Conservation (phyloP, 495 filamentous ascomycete genomes). For the Lentithecium fluviatile region DNA sequence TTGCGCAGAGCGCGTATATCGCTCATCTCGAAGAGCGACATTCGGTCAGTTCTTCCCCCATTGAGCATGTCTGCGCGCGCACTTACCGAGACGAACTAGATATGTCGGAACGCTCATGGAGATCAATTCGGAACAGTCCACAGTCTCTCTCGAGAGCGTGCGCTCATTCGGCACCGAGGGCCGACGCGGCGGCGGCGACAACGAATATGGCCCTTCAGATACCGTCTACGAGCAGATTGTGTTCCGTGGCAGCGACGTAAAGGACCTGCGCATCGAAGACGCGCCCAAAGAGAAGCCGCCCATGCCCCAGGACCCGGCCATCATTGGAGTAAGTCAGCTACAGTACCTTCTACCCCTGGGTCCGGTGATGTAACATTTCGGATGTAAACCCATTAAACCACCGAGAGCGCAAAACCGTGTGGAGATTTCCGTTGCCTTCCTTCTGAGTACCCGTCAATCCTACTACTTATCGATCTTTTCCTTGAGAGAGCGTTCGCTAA, state of each 20-base stretch:
- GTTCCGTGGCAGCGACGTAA: constrained; percentile 97
- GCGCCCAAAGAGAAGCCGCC: constrained; percentile 72
- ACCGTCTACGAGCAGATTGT: constrained; percentile 98
- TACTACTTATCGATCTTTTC: neutral
- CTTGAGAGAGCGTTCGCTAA: constrained; percentile 13
- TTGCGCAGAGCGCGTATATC: constrained; percentile 68
- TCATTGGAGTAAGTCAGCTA: constrained; percentile 80
- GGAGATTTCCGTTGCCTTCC: constrained; percentile 99
- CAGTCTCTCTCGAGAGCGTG: constrained; percentile 94
- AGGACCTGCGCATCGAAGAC: constrained; percentile 90
- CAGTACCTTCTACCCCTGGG: constrained; percentile 12
- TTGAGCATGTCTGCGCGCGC: constrained; percentile 37
- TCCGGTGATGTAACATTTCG: constrained; percentile 76
- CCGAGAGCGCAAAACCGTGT: constrained; percentile 93
- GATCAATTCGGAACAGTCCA: constrained; percentile 95
- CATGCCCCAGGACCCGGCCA: constrained; percentile 92
- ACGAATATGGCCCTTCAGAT: constrained; percentile 77
- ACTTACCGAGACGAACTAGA: constrained; percentile 48
- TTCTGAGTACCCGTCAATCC: constrained; percentile 65
- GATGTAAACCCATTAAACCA: constrained; percentile 70
- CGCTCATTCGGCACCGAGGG: constrained; percentile 91
- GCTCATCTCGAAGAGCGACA: constrained; percentile 95
- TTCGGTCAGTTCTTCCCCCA: constrained; percentile 62
- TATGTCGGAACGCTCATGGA: constrained; percentile 96
- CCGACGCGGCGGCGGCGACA: constrained; percentile 71